Base-by-base conservation (phyloP, 306 rosid species). In the Prunus mongolica region DNA sequence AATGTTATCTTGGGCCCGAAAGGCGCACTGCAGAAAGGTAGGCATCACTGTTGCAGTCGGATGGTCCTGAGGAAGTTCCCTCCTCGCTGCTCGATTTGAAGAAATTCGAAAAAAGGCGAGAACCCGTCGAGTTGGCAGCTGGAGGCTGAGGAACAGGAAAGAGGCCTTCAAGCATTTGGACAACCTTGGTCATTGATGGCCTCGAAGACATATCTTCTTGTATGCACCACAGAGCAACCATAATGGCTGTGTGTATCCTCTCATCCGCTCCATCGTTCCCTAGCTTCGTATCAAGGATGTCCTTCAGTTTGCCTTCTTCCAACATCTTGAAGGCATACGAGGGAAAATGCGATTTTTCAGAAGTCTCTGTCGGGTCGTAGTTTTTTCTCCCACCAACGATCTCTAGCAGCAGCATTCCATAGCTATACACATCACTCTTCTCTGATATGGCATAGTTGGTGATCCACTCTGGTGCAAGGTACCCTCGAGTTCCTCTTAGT, bases 381-480 rank as follows among this genome's bases (percentile, higher is more conserved):
- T 83, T 94, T 49, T 94, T 94, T 85, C 98, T 91, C 34, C 98
- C 98, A 0, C 91, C 96, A 4, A 94, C 86, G 56, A 92, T 89
- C 89, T 94, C 96, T 22, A 92, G 82, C 85, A 94, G 78, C 49
- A 91, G 86, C 96, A 94, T 94, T 27, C 98, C 98, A 4, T 87
- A 94, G 81, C 97, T 94, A 28, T 92, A 94, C 7, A 92, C 95
- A 24, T 94, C 98, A 51, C 98, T 94, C 68, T 91, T 94, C 91
- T 94, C 97, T 64, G 97, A 91, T 79, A 94, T 94, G 2, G 98
- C 93, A 20, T 92, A 94, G 85, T 89, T 92, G 65, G 97, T 94
- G 84, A 94, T 92, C 98, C 96, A 94, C 66, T 94, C 97, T 5
- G 97, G 98, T 3, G 97, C 98, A 6, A 94, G 91, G 79, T 94